Evolutionary conservation across 345 rosid species (phyloP).

Genomic region (thale cress (Arabidopsis thaliana)): TAIR10.1 NC_003076.8:2306001-2306500

Average conservation of each 20-base stretch:
- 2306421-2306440: slow-evolving; percentile 37
- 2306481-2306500: slow-evolving; percentile 29
- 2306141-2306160: slow-evolving; percentile 67
- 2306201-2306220: slow-evolving; percentile 71
- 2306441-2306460: slow-evolving; percentile 39
- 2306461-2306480: slow-evolving; percentile 38
- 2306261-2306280: slow-evolving; percentile 81
- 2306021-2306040: no score
- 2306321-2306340: slow-evolving; percentile 49
- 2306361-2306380: slow-evolving; percentile 35
- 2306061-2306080: background rate
- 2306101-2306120: slow-evolving; percentile 26
- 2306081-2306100: background rate
- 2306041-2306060: no score
- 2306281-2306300: slow-evolving; percentile 87
- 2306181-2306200: slow-evolving; percentile 70
- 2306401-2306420: slow-evolving; percentile 37
- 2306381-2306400: slow-evolving; percentile 38
- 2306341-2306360: slow-evolving; percentile 27
- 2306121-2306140: slow-evolving; percentile 54
- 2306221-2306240: slow-evolving; percentile 80
- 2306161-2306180: slow-evolving; percentile 80
- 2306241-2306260: slow-evolving; percentile 84
- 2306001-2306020: background rate
- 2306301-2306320: slow-evolving; percentile 87